These are phyloP conservation scores for Bruguiera parviflora DNA, from an alignment of 345 rosid genomes.

Conservation along the genomic window DNA sequence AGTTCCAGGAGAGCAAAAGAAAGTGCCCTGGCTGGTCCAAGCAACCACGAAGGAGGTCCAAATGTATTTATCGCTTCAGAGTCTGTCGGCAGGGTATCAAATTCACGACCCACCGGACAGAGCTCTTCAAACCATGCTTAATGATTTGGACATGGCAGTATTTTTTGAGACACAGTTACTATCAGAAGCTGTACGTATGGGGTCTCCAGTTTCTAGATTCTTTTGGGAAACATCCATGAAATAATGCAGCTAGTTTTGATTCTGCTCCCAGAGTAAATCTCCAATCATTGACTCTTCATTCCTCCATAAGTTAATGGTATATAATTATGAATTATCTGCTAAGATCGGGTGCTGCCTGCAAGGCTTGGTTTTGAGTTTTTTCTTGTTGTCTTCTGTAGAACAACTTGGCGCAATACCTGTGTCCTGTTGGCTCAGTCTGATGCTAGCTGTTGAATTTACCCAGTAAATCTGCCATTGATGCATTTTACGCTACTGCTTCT, in stretches of 20 bases:
- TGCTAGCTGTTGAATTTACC: not conserved
- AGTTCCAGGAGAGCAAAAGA: slow-evolving; percentile 66
- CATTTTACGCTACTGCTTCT: too few species aligned
- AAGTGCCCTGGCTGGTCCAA: slow-evolving; percentile 47
- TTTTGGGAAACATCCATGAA: not conserved
- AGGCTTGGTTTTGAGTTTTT: not conserved
- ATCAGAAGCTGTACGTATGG: slow-evolving; percentile 69
- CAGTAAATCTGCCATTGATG: not conserved
- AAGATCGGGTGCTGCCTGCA: not conserved
- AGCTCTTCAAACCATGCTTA: slow-evolving; percentile 56
- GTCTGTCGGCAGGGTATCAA: slow-evolving; percentile 36
- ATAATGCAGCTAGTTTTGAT: not conserved
- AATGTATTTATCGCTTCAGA: slow-evolving; percentile 41
- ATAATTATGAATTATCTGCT: not conserved
- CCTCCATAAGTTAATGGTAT: not conserved
- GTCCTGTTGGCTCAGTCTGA: too few species aligned
- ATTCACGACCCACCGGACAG: slow-evolving; percentile 45
- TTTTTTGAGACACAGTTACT: slow-evolving; percentile 62
- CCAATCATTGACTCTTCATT: not conserved
- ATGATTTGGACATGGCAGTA: slow-evolving; percentile 54
- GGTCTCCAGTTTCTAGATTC: not conserved
- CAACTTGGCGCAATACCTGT: not conserved
- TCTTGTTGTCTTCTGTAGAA: not conserved
- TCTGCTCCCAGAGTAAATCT: not conserved
- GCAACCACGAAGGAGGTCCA: slow-evolving; percentile 37